These are phyloP conservation scores for Massarina eburnea DNA, from an alignment of 2,329 filamentous ascomycete species.

Conservation along the genomic window DNA sequence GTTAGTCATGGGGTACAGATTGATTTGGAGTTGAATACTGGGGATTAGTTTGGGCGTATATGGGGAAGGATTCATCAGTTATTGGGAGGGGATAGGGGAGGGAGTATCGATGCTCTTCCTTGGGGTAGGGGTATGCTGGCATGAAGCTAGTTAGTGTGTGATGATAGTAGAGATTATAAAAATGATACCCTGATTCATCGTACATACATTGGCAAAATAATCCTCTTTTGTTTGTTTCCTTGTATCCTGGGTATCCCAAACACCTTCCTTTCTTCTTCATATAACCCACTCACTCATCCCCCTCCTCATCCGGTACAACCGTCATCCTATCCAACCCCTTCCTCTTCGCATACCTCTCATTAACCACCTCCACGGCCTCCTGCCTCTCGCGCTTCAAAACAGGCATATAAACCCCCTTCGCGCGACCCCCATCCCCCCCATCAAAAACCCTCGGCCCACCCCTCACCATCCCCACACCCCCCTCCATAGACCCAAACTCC, in stretches of 20 bases:
- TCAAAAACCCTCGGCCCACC: constrained; percentile 58
- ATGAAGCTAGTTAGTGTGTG: neutral
- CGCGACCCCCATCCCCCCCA: constrained; percentile 56
- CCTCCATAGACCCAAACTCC: constrained; percentile 7
- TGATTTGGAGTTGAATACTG: constrained; percentile 48
- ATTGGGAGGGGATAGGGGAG: neutral
- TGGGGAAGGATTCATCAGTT: constrained; percentile 3
- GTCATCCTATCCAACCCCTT: constrained; percentile 46
- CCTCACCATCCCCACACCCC: constrained; percentile 21
- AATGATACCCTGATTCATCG: neutral
- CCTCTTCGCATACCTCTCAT: constrained; percentile 58
- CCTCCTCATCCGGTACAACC: constrained; percentile 26
- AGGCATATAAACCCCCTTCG: constrained; percentile 60
- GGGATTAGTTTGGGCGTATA: constrained; percentile 23
- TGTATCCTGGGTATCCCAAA: neutral
- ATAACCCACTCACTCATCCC: constrained; percentile 26
- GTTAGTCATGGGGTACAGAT: constrained; percentile 81
- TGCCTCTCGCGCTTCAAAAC: constrained; percentile 58
- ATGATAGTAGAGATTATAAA: no score
- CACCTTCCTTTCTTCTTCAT: no score
- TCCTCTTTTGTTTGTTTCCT: neutral
- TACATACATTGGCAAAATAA: no score
- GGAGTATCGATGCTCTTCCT: neutral
- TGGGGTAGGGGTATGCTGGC: neutral
- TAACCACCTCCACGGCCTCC: constrained; percentile 63